Percentiles rank a stretch among this genome's conserved stretches.
Evolutionary conservation across 179 eudicot species (phyloP).

Genomic region (Pouteria campechiana): DNA sequence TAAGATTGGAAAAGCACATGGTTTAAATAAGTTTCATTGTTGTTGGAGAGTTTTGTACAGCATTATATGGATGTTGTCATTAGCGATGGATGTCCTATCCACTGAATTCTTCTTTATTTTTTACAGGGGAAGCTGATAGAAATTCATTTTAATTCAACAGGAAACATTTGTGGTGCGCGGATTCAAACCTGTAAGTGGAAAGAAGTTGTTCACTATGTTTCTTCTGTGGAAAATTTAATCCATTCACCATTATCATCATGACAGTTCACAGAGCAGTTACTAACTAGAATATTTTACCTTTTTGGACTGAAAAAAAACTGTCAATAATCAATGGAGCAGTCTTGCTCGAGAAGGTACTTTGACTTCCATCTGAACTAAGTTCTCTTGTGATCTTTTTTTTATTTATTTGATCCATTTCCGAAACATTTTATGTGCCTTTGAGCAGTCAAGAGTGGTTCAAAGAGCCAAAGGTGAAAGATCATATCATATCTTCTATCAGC

Average conservation of each 20-base stretch:
- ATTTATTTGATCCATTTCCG: not conserved
- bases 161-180: constrained; percentile 65
- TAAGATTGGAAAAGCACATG: no score
- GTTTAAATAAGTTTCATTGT: no score
- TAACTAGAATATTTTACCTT: no score
- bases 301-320: no score
- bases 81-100: no score
- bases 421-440: constrained; percentile 6
- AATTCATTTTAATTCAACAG: constrained; percentile 58
- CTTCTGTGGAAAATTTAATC: no score
- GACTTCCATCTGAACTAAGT: constrained; percentile 2
- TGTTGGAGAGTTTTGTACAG: no score
- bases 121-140: constrained; percentile 87
- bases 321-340: constrained; percentile 22
- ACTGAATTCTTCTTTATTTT: constrained; percentile 7
- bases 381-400: not conserved
- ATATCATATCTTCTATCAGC: constrained; percentile 91
- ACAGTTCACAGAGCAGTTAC: no score
- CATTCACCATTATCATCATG: no score
- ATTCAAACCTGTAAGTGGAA: constrained; percentile 83
- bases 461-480: constrained; percentile 74
- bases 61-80: no score
- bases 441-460: constrained; percentile 94
- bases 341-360: constrained; percentile 75
- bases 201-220: no score